Percentiles rank a stretch among this genome's conserved stretches.
These are phyloP conservation scores for Russula virescens DNA, from an alignment of 768 basidiomycete genomes.

Conservation along the genomic window DNA sequence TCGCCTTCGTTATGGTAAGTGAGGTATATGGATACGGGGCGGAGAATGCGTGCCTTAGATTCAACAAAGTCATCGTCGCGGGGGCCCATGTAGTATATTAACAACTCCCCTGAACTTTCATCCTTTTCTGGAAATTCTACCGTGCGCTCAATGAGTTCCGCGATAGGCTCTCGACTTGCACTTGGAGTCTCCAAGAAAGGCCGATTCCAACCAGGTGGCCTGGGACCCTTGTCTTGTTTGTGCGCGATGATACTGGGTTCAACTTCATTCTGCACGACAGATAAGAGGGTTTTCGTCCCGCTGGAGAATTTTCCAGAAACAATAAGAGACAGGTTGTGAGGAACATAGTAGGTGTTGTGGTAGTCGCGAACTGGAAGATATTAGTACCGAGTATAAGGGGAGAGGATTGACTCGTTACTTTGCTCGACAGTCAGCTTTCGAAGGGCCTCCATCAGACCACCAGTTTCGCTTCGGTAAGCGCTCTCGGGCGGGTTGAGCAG, in stretches of 20 bases:
- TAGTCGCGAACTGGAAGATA: constrained; percentile 73
- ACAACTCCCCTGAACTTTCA: constrained; percentile 86
- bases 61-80: constrained; percentile 62
- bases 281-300: constrained; percentile 68
- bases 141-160: constrained; percentile 48
- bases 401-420: constrained; percentile 45
- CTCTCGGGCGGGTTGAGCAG: constrained; percentile 75
- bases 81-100: constrained; percentile 76
- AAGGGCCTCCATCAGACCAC: constrained; percentile 90
- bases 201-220: constrained; percentile 81
- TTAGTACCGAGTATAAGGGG: constrained; percentile 12
- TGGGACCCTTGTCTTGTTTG: constrained; percentile 60
- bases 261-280: constrained; percentile 74
- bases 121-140: constrained; percentile 97
- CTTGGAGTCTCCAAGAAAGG: constrained; percentile 90
- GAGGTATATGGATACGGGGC: not conserved
- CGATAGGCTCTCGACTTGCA: constrained; percentile 50
- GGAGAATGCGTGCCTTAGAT: constrained; percentile 45
- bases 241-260: constrained; percentile 79
- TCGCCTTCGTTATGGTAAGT: constrained; percentile 43
- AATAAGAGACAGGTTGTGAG: constrained; percentile 87
- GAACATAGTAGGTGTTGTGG: constrained; percentile 85
- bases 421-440: constrained; percentile 81
- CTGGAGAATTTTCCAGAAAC: constrained; percentile 82
- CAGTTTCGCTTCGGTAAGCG: constrained; percentile 94